These are phyloP conservation scores for Chlorella ohadii DNA, from an alignment of 139 green algal genomes.

Conservation along the genomic window DNA sequence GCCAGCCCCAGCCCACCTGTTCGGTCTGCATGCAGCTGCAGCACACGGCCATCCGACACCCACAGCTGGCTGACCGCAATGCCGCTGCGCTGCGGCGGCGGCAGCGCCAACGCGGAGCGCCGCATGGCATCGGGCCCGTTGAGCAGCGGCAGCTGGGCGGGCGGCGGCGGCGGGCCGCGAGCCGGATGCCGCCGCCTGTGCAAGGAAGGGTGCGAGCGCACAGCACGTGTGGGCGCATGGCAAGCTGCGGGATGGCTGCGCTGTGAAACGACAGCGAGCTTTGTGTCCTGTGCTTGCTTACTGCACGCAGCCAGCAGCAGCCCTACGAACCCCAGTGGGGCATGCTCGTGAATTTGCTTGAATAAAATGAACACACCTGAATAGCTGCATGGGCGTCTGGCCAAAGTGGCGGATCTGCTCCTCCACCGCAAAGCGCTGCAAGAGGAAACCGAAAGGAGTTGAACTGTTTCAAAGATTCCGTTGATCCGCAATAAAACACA, in stretches of 20 bases:
- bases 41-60: slow-evolving; percentile 43
- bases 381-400: slow-evolving; percentile 91
- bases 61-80: slow-evolving; percentile 35
- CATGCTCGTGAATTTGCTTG: too few species aligned
- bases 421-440: slow-evolving; percentile 65
- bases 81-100: slow-evolving; percentile 34
- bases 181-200: slow-evolving; percentile 38
- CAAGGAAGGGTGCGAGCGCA: neutral
- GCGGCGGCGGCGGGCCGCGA: slow-evolving; percentile 43
- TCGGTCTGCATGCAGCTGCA: slow-evolving; percentile 45
- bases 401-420: slow-evolving; percentile 96
- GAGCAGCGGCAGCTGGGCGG: slow-evolving; percentile 48
- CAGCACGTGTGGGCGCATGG: neutral
- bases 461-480: too few species aligned
- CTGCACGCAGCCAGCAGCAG: too few species aligned
- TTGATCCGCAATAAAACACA: slow-evolving; percentile 45
- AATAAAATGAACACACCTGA: slow-evolving; percentile 47
- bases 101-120: slow-evolving; percentile 35
- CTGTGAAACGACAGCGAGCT: too few species aligned
- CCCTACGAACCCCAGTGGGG: too few species aligned
- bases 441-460: neutral
- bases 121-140: slow-evolving; percentile 51
- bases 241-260: too few species aligned
- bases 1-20: neutral
- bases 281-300: too few species aligned